Conservation (phyloP, 31 red algal genomes). For the Asparagopsis taxiformis region DNA sequence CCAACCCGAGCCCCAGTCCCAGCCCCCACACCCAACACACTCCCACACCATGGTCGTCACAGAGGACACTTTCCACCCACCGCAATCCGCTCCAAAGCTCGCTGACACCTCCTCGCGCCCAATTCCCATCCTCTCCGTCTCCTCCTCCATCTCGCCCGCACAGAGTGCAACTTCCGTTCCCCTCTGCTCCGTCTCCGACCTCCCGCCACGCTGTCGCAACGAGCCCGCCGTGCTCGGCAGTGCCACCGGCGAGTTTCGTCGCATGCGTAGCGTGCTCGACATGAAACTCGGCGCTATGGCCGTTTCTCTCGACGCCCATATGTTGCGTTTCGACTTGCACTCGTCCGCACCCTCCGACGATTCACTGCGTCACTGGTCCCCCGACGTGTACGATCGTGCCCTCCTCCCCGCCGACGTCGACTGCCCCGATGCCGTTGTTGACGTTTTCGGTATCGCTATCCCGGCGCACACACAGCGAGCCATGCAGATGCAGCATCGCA, state of each 20-base stretch:
- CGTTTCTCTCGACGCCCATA: neutral
- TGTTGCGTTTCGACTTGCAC: neutral
- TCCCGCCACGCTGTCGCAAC: slow-evolving; percentile 1
- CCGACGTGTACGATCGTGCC: neutral
- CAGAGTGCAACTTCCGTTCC: neutral
- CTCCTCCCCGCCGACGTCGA: no score
- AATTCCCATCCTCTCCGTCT: slow-evolving; percentile 16
- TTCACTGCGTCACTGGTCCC: neutral
- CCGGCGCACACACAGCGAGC: slow-evolving; percentile 9
- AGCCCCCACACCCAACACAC: no score
- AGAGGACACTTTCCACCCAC: neutral
- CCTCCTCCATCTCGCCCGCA: neutral
- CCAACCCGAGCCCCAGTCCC: no score
- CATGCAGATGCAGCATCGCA: neutral
- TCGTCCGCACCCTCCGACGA: neutral
- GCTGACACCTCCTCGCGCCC: slow-evolving; percentile 13
- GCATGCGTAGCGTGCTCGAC: slow-evolving; percentile 69
- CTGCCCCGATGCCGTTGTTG: slow-evolving; percentile 17
- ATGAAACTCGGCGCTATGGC: slow-evolving; percentile 57
- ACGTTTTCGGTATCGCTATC: slow-evolving; percentile 50
- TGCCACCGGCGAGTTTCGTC: slow-evolving; percentile 46
- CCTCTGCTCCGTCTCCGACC: neutral
- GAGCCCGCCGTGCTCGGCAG: slow-evolving; percentile 28
- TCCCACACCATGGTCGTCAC: neutral
- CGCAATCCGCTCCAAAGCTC: neutral